These are phyloP conservation scores for Pichia sp. DNA, from an alignment of 1,139 yeast species.

Conservation along the genomic window DNA sequence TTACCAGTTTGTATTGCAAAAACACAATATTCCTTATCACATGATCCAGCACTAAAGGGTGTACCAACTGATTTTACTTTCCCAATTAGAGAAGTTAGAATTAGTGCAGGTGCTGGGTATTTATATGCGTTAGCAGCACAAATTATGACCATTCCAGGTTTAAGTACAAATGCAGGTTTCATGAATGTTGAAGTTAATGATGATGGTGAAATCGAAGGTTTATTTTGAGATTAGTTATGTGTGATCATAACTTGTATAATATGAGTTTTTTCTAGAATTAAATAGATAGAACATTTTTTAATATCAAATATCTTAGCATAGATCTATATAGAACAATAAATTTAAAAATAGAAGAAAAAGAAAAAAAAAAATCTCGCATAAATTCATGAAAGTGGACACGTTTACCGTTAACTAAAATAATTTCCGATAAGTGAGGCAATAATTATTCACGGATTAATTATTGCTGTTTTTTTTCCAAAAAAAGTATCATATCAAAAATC, in stretches of 20 bases:
- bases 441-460: too few relatives aligned
- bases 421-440: too few relatives aligned
- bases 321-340: too few relatives aligned
- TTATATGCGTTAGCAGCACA: slow-evolving; percentile 78
- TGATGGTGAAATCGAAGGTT: slow-evolving; percentile 73
- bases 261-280: neutral
- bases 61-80: slow-evolving; percentile 74
- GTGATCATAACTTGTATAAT: neutral
- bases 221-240: slow-evolving; percentile 38
- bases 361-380: neutral
- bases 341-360: neutral
- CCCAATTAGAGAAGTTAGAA: slow-evolving; percentile 75
- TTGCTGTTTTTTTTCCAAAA: too few relatives aligned
- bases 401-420: too few relatives aligned
- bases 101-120: slow-evolving; percentile 80
- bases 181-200: slow-evolving; percentile 80
- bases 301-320: too few relatives aligned
- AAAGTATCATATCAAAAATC: too few relatives aligned
- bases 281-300: neutral
- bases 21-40: slow-evolving; percentile 77
- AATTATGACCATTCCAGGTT: slow-evolving; percentile 78
- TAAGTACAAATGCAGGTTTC: slow-evolving; percentile 76
- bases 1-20: slow-evolving; percentile 79
- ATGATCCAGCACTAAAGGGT: slow-evolving; percentile 75
- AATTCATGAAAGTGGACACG: too few relatives aligned